phyloP scores from a whole-genome alignment of 805 yeast species.

The Spathaspora girioi region DNA sequence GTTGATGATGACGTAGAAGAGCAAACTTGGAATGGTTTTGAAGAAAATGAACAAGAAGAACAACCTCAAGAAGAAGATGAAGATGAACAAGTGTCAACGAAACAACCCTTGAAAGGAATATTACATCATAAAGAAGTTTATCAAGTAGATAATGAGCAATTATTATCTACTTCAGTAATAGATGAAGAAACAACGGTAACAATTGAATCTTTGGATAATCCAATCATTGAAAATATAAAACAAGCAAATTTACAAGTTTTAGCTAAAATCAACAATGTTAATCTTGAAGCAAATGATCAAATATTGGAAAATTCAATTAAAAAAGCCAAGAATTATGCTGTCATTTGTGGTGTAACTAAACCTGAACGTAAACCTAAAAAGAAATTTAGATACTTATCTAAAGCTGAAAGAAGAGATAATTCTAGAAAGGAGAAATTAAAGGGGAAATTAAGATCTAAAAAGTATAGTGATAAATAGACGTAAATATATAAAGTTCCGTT shows the following conservation, averaged over 20 bases:
- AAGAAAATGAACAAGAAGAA: slow-evolving; percentile 9
- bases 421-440: slow-evolving; percentile 31
- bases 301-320: slow-evolving; percentile 71
- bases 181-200: slow-evolving; percentile 43
- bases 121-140: slow-evolving; percentile 43
- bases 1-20: slow-evolving; percentile 20
- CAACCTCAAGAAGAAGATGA: slow-evolving; percentile 8
- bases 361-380: slow-evolving; percentile 30
- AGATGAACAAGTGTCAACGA: slow-evolving; percentile 3
- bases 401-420: slow-evolving; percentile 64
- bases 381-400: slow-evolving; percentile 85
- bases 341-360: slow-evolving; percentile 50
- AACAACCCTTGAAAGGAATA: slow-evolving; percentile 31
- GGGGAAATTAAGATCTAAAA: slow-evolving; percentile 7
- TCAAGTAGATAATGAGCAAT: slow-evolving; percentile 21
- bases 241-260: slow-evolving; percentile 33
- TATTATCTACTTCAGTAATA: slow-evolving; percentile 32
- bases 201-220: slow-evolving; percentile 44
- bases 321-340: slow-evolving; percentile 82
- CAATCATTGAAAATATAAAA: slow-evolving; percentile 27
- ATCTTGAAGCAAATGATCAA: slow-evolving; percentile 61
- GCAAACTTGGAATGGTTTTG: slow-evolving; percentile 41
- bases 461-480: neutral
- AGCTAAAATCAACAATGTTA: slow-evolving; percentile 69
- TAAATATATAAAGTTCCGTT: no score